Evolutionary conservation across 331 rosid species (phyloP).

Genomic region (Malus hybrid): DNA sequence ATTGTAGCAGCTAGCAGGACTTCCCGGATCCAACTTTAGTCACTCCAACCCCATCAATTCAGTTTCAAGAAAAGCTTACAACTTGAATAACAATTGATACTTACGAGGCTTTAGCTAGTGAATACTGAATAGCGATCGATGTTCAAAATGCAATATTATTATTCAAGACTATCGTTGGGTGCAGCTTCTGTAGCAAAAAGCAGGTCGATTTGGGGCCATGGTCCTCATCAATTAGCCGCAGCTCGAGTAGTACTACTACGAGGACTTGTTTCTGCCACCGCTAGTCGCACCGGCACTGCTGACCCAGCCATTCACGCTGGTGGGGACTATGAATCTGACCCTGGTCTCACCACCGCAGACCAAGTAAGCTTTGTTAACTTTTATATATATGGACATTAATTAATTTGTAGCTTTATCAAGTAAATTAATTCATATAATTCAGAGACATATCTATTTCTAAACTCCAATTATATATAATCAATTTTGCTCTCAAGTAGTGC

Average conservation of each 20-base stretch:
- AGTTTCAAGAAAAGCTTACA: background rate
- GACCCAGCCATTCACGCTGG: slow-evolving; percentile 57
- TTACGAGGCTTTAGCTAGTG: too few species aligned
- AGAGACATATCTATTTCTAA: too few species aligned
- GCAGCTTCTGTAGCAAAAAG: background rate
- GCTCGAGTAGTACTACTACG: slow-evolving; percentile 1
- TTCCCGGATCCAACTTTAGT: background rate
- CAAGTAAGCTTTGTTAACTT: slow-evolving; percentile 20
- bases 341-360: slow-evolving; percentile 23
- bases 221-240: background rate
- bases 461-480: background rate
- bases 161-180: background rate
- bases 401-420: too few species aligned
- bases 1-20: background rate
- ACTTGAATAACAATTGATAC: background rate
- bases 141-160: background rate
- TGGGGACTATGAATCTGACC: slow-evolving; percentile 39
- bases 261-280: slow-evolving; percentile 21
- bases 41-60: background rate
- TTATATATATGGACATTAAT: too few species aligned
- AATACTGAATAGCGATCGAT: background rate
- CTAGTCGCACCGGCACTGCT: slow-evolving; percentile 49
- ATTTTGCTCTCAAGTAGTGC: background rate
- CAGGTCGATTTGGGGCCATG: background rate
- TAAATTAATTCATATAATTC: too few species aligned